These are phyloP conservation scores for Aaosphaeria pasadenensis DNA, from an alignment of 2,329 filamentous ascomycete species.

Conservation along the genomic window DNA sequence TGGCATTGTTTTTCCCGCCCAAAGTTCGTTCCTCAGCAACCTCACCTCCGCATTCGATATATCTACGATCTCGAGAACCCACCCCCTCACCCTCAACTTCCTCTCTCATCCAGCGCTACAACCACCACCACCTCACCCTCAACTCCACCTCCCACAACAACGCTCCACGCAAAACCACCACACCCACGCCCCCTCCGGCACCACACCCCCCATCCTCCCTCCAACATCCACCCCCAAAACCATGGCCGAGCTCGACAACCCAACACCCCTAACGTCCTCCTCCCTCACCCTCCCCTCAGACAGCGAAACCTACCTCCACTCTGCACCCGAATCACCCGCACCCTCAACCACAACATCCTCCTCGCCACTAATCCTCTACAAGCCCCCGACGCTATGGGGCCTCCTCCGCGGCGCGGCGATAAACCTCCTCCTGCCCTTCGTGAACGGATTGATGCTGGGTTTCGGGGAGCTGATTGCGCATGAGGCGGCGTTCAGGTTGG, in stretches of 20 bases:
- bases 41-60: too few species aligned
- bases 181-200: background rate
- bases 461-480: constrained; percentile 97
- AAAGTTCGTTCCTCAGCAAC: too few species aligned
- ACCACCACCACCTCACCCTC: background rate
- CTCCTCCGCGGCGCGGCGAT: constrained; percentile 86
- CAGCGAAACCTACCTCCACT: constrained; percentile 73
- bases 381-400: constrained; percentile 82
- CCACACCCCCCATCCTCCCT: background rate
- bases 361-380: constrained; percentile 78
- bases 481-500: constrained; percentile 87
- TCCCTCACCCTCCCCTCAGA: constrained; percentile 77
- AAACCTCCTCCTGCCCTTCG: constrained; percentile 90
- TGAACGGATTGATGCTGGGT: constrained; percentile 97
- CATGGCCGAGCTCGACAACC: background rate
- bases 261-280: constrained; percentile 59
- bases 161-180: background rate
- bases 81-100: background rate
- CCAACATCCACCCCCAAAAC: background rate
- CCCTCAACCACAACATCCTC: constrained; percentile 43
- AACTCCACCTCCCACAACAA: background rate
- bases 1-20: too few species aligned
- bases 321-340: constrained; percentile 51
- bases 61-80: too few species aligned
- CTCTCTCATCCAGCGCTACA: background rate